Evolutionary conservation across 2,329 filamentous ascomycete genomes (phyloP).

Genomic region (Aureobasidium sp.): DNA sequence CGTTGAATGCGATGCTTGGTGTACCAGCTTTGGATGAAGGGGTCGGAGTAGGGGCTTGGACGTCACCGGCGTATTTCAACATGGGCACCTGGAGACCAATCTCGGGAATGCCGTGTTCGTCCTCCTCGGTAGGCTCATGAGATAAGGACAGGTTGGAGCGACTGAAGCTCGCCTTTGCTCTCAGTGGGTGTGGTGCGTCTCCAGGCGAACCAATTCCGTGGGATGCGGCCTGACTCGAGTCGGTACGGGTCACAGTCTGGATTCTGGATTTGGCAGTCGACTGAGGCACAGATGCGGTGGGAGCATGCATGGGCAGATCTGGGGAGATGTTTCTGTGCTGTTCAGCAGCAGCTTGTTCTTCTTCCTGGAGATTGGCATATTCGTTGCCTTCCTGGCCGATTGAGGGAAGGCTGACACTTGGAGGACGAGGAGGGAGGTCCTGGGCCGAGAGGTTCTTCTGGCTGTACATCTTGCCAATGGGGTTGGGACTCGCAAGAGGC

Average conservation of each 20-base stretch:
- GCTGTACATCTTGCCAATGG: slow-evolving; percentile 25
- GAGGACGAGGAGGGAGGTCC: slow-evolving; percentile 58
- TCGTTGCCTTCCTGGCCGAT: slow-evolving; percentile 86
- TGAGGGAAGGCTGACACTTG: slow-evolving; percentile 73
- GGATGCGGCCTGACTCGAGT: slow-evolving; percentile 79
- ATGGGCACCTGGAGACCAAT: slow-evolving; percentile 91
- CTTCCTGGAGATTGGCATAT: slow-evolving; percentile 58
- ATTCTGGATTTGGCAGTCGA: slow-evolving; percentile 78
- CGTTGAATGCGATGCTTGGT: slow-evolving; percentile 44
- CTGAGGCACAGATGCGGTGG: slow-evolving; percentile 74
- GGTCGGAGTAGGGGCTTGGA: slow-evolving; percentile 79
- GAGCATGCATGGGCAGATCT: slow-evolving; percentile 80
- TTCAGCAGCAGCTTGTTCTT: slow-evolving; percentile 44
- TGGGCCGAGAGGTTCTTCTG: slow-evolving; percentile 27
- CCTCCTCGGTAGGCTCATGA: slow-evolving; percentile 53
- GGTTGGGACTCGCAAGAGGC: slow-evolving; percentile 37
- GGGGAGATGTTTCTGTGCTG: slow-evolving; percentile 71
- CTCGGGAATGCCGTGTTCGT: slow-evolving; percentile 79
- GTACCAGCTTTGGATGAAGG: slow-evolving; percentile 43
- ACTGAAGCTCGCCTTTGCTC: slow-evolving; percentile 52
- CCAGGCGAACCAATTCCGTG: slow-evolving; percentile 65
- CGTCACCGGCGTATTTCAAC: slow-evolving; percentile 85
- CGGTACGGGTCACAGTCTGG: slow-evolving; percentile 76
- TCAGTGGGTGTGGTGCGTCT: slow-evolving; percentile 46
- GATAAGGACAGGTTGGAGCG: slow-evolving; percentile 39